These are phyloP conservation scores for Neopestalotiopsis sp. DNA, from an alignment of 2,329 filamentous ascomycete species.

Conservation along the genomic window DNA sequence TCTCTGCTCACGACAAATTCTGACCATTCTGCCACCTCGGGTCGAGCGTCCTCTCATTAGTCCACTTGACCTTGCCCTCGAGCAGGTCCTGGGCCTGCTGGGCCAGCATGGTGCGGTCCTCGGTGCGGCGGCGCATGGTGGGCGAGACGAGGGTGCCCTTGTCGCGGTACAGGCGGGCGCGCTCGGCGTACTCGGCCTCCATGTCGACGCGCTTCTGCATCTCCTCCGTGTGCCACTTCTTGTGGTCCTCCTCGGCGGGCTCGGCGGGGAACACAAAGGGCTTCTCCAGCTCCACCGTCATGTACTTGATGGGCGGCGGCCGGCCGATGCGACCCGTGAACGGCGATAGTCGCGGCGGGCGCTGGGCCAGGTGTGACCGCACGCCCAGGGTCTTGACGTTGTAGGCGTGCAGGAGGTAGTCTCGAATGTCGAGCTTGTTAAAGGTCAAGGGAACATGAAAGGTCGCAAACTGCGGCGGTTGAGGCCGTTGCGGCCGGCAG, in stretches of 20 bases:
- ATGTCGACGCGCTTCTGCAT: constrained; percentile 58
- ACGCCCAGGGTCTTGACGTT: constrained; percentile 74
- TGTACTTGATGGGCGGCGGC: constrained; percentile 80
- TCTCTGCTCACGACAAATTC: constrained; percentile 35
- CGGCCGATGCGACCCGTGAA: constrained; percentile 67
- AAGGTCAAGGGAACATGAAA: constrained; percentile 92
- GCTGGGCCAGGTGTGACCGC: constrained; percentile 80
- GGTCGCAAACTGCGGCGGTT: constrained; percentile 77
- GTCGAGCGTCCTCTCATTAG: constrained; percentile 50
- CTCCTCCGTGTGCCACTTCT: constrained; percentile 69
- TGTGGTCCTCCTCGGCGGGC: constrained; percentile 59
- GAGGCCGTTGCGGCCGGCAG: constrained; percentile 35
- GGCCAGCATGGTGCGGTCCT: constrained; percentile 45
- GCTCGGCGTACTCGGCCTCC: constrained; percentile 45
- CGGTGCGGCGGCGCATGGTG: constrained; percentile 47
- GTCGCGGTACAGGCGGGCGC: constrained; percentile 36
- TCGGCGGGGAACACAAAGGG: constrained; percentile 87
- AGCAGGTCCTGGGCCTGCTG: constrained; percentile 69
- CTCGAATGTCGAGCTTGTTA: constrained; percentile 95
- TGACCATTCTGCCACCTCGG: constrained; percentile 49
- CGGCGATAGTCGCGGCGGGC: constrained; percentile 56
- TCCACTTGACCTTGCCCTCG: constrained; percentile 67
- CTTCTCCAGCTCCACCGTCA: constrained; percentile 88
- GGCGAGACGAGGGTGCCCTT: constrained; percentile 44
- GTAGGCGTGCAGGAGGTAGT: constrained; percentile 92